A percentile compares a stretch with the other conserved stretches of the same genome.
phyloP scores from a whole-genome alignment of 1,284 basidiomycete species.

The Ganoderma multipileum region DNA sequence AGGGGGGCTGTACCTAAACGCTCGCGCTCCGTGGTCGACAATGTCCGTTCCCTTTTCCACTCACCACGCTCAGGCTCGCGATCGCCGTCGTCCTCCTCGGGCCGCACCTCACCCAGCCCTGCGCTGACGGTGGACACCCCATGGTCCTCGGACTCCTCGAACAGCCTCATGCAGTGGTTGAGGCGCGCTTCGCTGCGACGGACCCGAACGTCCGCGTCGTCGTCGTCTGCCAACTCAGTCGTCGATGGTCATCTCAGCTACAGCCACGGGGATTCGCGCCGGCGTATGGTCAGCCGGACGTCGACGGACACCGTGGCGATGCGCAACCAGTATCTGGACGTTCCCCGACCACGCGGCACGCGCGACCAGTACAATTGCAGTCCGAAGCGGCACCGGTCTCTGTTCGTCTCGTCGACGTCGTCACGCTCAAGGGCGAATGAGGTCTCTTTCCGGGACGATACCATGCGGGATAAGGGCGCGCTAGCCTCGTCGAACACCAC shows the following conservation, averaged over 20 bases:
- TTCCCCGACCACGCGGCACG: conserved; percentile 5
- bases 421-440: conserved; percentile 26
- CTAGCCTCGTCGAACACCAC: not conserved
- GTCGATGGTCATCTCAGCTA: conserved; percentile 18
- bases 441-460: not conserved
- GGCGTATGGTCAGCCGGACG: not conserved
- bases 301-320: conserved; percentile 21
- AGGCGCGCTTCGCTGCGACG: conserved; percentile 52
- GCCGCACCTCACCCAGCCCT: conserved; percentile 27
- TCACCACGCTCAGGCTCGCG: conserved; percentile 40
- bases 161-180: conserved; percentile 51
- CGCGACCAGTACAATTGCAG: conserved; percentile 13
- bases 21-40: conserved; percentile 56
- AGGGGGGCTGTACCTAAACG: conserved; percentile 47
- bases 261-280: not conserved
- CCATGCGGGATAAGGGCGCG: not conserved
- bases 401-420: conserved; percentile 32
- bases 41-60: conserved; percentile 51
- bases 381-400: conserved; percentile 36
- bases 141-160: conserved; percentile 41
- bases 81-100: conserved; percentile 24
- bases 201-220: conserved; percentile 50
- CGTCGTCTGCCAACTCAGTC: conserved; percentile 24
- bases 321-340: conserved; percentile 9
- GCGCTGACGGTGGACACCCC: conserved; percentile 13